Evolutionary conservation across 2,329 filamentous ascomycete species (phyloP).

Genomic region (Talaromyces marneffei): DNA sequence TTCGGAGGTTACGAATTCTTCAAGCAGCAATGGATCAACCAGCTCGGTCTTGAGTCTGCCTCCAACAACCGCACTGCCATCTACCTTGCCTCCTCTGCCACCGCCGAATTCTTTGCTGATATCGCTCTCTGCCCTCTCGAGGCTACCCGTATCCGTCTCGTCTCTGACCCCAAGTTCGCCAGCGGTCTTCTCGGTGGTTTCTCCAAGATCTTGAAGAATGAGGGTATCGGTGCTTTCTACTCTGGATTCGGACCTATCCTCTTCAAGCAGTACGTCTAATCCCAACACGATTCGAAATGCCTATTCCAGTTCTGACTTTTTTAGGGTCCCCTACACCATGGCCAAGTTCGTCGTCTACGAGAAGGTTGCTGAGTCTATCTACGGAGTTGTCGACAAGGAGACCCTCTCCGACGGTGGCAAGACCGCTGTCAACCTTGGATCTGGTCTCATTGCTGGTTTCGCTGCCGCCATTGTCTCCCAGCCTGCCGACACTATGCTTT

Average conservation of each 20-base stretch:
- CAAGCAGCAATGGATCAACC: slow-evolving; percentile 84
- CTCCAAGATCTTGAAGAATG: slow-evolving; percentile 72
- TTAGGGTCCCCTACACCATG: slow-evolving; percentile 85
- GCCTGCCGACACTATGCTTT: slow-evolving; percentile 88
- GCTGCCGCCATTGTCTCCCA: slow-evolving; percentile 81
- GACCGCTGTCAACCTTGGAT: slow-evolving; percentile 77
- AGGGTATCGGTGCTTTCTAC: slow-evolving; percentile 84
- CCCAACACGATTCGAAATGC: no score
- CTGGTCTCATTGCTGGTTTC: slow-evolving; percentile 80
- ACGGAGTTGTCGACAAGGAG: slow-evolving; percentile 64
- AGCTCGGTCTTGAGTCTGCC: slow-evolving; percentile 70
- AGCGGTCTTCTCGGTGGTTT: slow-evolving; percentile 73
- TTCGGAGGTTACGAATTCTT: slow-evolving; percentile 95
- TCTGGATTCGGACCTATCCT: slow-evolving; percentile 82
- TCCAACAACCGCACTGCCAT: slow-evolving; percentile 73
- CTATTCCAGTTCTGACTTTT: not conserved
- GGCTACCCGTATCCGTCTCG: slow-evolving; percentile 88
- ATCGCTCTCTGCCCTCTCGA: slow-evolving; percentile 79
- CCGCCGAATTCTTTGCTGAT: slow-evolving; percentile 59
- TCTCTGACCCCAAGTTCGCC: slow-evolving; percentile 81
- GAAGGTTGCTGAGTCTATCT: slow-evolving; percentile 74
- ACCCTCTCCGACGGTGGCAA: slow-evolving; percentile 61
- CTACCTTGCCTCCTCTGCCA: slow-evolving; percentile 64
- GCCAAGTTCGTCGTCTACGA: slow-evolving; percentile 93
- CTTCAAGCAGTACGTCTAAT: slow-evolving; percentile 70